Evolutionary conservation across 2,329 filamentous ascomycete species (phyloP).

Genomic region (Penicillium sp.): DNA sequence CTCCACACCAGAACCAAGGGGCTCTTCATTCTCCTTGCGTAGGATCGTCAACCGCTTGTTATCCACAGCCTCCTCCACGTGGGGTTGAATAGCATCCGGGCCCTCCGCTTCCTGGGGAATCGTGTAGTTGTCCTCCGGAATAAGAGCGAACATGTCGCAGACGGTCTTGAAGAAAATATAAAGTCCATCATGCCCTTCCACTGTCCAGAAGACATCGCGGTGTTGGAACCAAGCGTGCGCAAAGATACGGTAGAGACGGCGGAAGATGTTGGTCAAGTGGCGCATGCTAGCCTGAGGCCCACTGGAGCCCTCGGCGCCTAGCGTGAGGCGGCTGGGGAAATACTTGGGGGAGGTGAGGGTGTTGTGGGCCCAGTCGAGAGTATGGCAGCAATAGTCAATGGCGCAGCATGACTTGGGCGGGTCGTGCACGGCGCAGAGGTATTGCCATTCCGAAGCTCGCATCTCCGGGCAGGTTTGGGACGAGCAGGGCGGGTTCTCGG

Average conservation of each 20-base stretch:
- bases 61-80: conserved; percentile 26
- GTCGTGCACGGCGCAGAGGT: conserved; percentile 95
- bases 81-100: conserved; percentile 55
- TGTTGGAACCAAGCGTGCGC: conserved; percentile 99
- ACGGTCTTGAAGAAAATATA: conserved; percentile 98
- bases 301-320: conserved; percentile 52
- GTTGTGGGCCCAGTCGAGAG: conserved; percentile 95
- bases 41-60: conserved; percentile 40
- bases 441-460: conserved; percentile 99
- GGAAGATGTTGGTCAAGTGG: conserved; percentile 92
- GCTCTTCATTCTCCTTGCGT: conserved; percentile 34
- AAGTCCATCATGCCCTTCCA: conserved; percentile 85
- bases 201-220: conserved; percentile 89
- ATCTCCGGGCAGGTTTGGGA: conserved; percentile 91
- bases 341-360: conserved; percentile 92
- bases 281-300: conserved; percentile 48
- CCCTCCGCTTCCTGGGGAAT: conserved; percentile 92
- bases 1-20: conserved; percentile 20
- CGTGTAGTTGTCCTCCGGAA: conserved; percentile 94
- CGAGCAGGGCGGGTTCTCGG: conserved; percentile 86
- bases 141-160: conserved; percentile 85
- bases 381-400: conserved; percentile 99
- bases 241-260: conserved; percentile 92
- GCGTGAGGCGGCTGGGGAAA: conserved; percentile 80
- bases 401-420: conserved; percentile 96